Conservation (phyloP, 177 flowering plant genomes). For the Vitis hybrid region DNA sequence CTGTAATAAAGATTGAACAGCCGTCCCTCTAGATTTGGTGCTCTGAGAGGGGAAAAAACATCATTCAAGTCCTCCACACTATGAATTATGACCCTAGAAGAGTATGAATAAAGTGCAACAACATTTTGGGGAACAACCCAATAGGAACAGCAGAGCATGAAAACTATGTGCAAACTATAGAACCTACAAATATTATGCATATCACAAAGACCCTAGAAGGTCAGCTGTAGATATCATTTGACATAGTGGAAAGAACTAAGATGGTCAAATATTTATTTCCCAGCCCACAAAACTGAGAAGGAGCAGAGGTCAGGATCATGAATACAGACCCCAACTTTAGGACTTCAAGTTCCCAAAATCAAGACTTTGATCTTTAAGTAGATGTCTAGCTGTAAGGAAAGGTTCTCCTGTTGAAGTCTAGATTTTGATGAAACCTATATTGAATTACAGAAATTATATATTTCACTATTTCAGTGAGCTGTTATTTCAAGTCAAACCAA, state of each 20-base stretch:
- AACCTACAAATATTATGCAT: neutral
- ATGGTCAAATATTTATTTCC: neutral
- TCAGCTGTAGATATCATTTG: neutral
- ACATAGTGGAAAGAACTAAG: neutral
- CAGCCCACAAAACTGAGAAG: neutral
- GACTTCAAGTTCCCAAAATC: neutral
- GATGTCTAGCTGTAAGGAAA: no score
- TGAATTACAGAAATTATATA: no score
- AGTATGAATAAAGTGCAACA: neutral
- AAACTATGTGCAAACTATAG: neutral
- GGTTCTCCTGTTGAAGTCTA: no score
- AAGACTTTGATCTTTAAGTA: no score
- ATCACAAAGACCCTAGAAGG: neutral
- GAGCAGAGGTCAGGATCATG: neutral
- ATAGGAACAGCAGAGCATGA: neutral
- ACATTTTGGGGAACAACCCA: neutral
- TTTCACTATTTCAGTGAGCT: no score
- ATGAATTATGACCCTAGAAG: neutral
- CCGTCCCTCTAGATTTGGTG: slow-evolving; percentile 46
- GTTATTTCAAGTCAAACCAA: no score
- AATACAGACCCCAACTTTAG: neutral
- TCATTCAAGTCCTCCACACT: neutral
- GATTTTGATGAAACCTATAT: no score
- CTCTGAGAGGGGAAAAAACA: slow-evolving; percentile 44
- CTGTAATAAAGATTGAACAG: slow-evolving; percentile 60